Conservation (phyloP, 1,284 basidiomycete genomes). For the Moesziomyces globuligerus region DNA sequence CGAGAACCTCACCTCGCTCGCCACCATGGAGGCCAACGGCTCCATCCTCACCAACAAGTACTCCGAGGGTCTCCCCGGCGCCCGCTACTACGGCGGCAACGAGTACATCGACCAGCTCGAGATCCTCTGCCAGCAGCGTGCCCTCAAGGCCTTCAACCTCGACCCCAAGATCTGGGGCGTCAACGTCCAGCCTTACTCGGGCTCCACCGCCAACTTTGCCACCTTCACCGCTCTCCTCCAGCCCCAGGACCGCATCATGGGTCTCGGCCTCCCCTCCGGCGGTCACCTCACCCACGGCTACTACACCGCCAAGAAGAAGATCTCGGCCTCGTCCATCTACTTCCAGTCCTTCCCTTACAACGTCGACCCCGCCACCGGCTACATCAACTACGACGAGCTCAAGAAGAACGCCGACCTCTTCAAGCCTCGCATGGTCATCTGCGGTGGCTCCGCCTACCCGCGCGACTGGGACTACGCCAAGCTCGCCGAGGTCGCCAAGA, state of each 20-base stretch:
- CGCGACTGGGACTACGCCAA: constrained; percentile 83
- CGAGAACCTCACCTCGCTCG: constrained; percentile 72
- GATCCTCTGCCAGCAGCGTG: constrained; percentile 91
- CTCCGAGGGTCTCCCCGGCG: constrained; percentile 75
- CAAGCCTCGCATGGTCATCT: constrained; percentile 96
- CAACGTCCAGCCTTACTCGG: constrained; percentile 99
- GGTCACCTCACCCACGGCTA: constrained; percentile 98
- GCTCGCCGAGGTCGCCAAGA: constrained; percentile 83
- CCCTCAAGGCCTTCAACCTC: constrained; percentile 94
- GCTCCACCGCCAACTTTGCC: constrained; percentile 81
- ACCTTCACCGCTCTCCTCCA: constrained; percentile 95
- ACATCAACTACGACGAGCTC: constrained; percentile 89
- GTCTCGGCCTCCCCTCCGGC: constrained; percentile 96
- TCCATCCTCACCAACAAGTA: constrained; percentile 99
- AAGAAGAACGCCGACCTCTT: constrained; percentile 90
- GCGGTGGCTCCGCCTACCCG: constrained; percentile 98
- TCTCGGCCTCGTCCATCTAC: constrained; percentile 99
- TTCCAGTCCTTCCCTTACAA: constrained; percentile 99
- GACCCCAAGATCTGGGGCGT: constrained; percentile 93
- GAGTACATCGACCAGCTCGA: constrained; percentile 94
- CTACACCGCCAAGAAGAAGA: constrained; percentile 99
- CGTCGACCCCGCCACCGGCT: constrained; percentile 76
- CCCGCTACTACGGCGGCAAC: constrained; percentile 93
- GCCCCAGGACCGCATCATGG: constrained; percentile 99
- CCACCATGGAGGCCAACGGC: constrained; percentile 92